phyloP scores from a whole-genome alignment of 768 basidiomycete genomes.

The Leccinum longicurvipes region DNA sequence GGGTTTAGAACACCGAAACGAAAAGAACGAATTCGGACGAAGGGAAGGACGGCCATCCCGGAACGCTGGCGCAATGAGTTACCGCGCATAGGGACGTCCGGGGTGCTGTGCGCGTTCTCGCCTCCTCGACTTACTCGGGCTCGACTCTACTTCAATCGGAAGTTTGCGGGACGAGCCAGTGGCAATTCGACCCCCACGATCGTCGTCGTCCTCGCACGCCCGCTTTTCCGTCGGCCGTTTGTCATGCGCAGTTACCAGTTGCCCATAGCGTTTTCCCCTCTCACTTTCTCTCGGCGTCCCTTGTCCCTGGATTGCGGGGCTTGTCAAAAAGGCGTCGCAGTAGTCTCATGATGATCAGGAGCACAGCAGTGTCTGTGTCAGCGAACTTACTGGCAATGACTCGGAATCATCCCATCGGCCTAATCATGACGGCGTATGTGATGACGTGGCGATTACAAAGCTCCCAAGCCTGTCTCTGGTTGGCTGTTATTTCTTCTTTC shows the following conservation, averaged over 20 bases:
- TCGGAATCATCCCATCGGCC: too few relatives aligned
- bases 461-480: neutral
- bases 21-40: neutral
- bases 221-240: constrained; percentile 6
- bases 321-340: constrained; percentile 2
- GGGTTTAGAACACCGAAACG: constrained; percentile 1
- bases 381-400: too few relatives aligned
- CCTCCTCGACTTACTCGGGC: neutral
- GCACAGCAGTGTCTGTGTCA: neutral
- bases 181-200: neutral
- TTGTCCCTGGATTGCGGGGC: constrained; percentile 1
- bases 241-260: neutral
- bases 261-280: constrained; percentile 4
- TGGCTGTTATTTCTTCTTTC: constrained; percentile 2
- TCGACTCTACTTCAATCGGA: constrained; percentile 8
- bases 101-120: neutral
- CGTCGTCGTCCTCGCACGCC: neutral
- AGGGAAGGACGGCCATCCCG: neutral
- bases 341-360: constrained; percentile 7
- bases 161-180: neutral
- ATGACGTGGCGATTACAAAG: constrained; percentile 2
- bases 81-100: neutral
- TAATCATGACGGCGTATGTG: neutral
- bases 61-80: neutral
- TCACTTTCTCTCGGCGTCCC: neutral